phyloP scores from a whole-genome alignment of 2,329 filamentous ascomycete species.

The Neonectria magnoliae region DNA sequence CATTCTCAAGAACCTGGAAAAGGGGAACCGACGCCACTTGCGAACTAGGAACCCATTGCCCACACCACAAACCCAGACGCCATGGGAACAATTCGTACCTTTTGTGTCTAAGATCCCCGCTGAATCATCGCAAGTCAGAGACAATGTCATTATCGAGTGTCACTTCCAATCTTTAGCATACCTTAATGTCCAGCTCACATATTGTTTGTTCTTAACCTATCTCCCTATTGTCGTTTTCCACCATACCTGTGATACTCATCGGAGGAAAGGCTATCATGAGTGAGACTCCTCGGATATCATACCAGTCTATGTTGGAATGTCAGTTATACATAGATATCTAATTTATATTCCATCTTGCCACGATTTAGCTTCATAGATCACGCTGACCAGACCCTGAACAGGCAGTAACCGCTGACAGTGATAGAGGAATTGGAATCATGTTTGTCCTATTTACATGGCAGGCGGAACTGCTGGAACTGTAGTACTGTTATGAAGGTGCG shows the following conservation, averaged over 20 bases:
- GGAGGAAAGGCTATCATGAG: not conserved
- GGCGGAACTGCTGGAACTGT: not conserved
- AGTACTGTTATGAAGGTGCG: not conserved
- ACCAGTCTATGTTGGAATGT: not conserved
- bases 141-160: no score
- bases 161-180: not conserved
- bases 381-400: not conserved
- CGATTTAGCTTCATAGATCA: no score
- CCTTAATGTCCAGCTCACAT: not conserved
- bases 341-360: not conserved
- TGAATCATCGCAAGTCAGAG: not conserved
- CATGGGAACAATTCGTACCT: not conserved
- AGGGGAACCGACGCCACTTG: conserved; percentile 8
- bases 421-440: not conserved
- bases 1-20: conserved; percentile 6
- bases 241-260: no score
- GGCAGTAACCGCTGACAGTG: not conserved
- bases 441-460: not conserved
- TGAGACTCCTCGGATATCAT: not conserved
- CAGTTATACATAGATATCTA: no score
- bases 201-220: not conserved
- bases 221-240: not conserved
- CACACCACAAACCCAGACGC: not conserved
- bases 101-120: not conserved
- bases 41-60: conserved; percentile 2